Conservation (phyloP, 1,284 basidiomycete species). For the Boletus albobrunnescens region DNA sequence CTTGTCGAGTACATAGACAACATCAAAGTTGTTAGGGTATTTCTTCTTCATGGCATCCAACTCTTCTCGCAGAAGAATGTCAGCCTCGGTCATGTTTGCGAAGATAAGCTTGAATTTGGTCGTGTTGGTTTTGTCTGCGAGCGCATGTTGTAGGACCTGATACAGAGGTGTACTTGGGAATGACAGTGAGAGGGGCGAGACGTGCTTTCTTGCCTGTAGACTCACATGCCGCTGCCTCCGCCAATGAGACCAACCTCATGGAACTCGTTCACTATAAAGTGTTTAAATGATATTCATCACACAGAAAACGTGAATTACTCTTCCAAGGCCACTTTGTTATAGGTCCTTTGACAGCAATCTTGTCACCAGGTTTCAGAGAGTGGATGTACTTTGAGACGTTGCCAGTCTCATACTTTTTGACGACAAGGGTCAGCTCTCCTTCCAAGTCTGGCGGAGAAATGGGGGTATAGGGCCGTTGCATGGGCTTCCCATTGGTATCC, state of each 20-base stretch:
- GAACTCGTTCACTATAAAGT: constrained; percentile 67
- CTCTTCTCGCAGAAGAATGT: constrained; percentile 85
- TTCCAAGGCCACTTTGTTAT: constrained; percentile 81
- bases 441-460: constrained; percentile 68
- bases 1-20: constrained; percentile 88
- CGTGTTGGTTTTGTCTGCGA: constrained; percentile 75
- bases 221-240: constrained; percentile 83
- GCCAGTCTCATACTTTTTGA: constrained; percentile 84
- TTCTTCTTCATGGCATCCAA: constrained; percentile 73
- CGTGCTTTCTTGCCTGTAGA: constrained; percentile 6
- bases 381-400: constrained; percentile 79
- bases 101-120: constrained; percentile 94
- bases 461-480: constrained; percentile 87
- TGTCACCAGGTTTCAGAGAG: constrained; percentile 72
- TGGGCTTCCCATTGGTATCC: constrained; percentile 84
- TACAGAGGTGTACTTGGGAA: constrained; percentile 64
- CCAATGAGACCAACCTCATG: constrained; percentile 87
- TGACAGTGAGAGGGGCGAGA: constrained; percentile 15
- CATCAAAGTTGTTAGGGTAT: constrained; percentile 69
- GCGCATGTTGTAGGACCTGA: constrained; percentile 73
- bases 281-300: not conserved
- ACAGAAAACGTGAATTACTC: constrained; percentile 36
- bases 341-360: constrained; percentile 86
- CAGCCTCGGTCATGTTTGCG: constrained; percentile 85
- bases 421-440: constrained; percentile 76